A percentile compares a stretch with the other conserved stretches of the same genome.
Evolutionary conservation across 2,329 filamentous ascomycete species (phyloP).

Genomic region (Graphiopsis chlorocephala): DNA sequence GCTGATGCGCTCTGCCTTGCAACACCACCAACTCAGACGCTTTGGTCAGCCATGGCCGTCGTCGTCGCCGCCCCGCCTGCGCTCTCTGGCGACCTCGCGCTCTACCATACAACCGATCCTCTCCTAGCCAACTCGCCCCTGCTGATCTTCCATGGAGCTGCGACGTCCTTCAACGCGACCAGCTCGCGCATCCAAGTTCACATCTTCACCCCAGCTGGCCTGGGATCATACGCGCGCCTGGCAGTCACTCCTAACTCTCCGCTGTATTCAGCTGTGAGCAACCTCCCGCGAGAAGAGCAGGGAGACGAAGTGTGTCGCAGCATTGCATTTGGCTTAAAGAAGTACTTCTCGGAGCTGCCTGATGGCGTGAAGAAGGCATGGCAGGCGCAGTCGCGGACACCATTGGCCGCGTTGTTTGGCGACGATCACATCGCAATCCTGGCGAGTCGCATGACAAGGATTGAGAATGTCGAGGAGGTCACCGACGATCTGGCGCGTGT

Average conservation of each 20-base stretch:
- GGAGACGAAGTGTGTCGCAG: slow-evolving; percentile 90
- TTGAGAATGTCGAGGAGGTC: slow-evolving; percentile 72
- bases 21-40: neutral
- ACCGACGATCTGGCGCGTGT: slow-evolving; percentile 71
- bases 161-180: slow-evolving; percentile 75
- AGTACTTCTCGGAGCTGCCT: slow-evolving; percentile 89
- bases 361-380: slow-evolving; percentile 67
- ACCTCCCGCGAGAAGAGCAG: slow-evolving; percentile 89
- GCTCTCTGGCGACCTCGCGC: slow-evolving; percentile 78
- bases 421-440: slow-evolving; percentile 92
- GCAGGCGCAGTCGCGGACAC: slow-evolving; percentile 51
- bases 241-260: slow-evolving; percentile 91
- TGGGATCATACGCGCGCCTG: slow-evolving; percentile 84
- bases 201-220: slow-evolving; percentile 83
- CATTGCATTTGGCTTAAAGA: slow-evolving; percentile 86
- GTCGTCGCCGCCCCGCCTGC: slow-evolving; percentile 62
- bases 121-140: slow-evolving; percentile 77
- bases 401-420: slow-evolving; percentile 67
- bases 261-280: slow-evolving; percentile 84
- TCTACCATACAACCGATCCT: slow-evolving; percentile 87
- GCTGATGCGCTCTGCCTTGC: slow-evolving; percentile 9
- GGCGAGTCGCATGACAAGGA: slow-evolving; percentile 77
- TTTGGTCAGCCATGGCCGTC: slow-evolving; percentile 8
- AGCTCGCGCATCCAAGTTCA: slow-evolving; percentile 94
- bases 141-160: slow-evolving; percentile 84